phyloP scores from a whole-genome alignment of 2,329 filamentous ascomycete genomes.

The Apiospora kogelbergensis region DNA sequence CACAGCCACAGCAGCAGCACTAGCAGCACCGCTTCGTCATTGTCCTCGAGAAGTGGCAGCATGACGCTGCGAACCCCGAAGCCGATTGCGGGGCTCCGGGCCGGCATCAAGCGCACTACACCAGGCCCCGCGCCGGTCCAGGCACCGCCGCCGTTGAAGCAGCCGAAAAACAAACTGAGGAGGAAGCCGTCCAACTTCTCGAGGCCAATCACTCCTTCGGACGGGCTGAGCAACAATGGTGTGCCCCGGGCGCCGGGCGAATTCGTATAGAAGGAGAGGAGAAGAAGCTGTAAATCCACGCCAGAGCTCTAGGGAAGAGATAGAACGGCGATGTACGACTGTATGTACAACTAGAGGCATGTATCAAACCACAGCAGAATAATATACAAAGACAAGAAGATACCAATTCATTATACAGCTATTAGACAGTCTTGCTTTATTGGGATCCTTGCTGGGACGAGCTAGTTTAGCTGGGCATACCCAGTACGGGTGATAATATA shows the following conservation, averaged over 20 bases:
- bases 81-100: not conserved
- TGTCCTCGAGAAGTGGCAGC: not conserved
- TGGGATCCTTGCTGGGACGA: not conserved
- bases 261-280: not conserved
- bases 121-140: not conserved
- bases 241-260: not conserved
- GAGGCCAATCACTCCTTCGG: conserved; percentile 19
- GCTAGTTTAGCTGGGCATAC: not conserved
- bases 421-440: no score
- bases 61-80: not conserved
- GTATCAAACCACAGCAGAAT: no score
- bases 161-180: not conserved
- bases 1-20: not conserved
- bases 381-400: no score
- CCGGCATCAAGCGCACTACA: not conserved
- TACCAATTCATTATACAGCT: no score
- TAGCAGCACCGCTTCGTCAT: not conserved
- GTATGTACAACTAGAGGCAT: not conserved
- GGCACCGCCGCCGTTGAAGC: conserved; percentile 10
- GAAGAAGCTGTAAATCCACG: not conserved
- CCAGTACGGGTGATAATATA: not conserved
- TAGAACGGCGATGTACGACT: not conserved
- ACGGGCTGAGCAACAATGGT: not conserved
- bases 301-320: not conserved
- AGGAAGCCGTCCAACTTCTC: conserved; percentile 27